Evolutionary conservation across 2,329 filamentous ascomycete genomes (phyloP), one percentile per base, ranked within the genome.

Genomic region (Scedosporium aurantiacum): DNA sequence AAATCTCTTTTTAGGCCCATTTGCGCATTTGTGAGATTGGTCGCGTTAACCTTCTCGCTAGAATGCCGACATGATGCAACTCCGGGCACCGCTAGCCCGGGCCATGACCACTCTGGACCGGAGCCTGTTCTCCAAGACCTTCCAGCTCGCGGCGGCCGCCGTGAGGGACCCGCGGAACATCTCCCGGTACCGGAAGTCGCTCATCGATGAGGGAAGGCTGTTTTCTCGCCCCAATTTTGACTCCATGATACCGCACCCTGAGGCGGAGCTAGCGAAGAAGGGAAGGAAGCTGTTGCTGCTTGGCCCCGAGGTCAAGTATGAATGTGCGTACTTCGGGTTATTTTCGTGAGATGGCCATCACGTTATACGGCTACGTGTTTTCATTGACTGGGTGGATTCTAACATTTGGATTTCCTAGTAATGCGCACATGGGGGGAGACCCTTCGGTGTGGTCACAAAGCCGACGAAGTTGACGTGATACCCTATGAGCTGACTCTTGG

Each of bases 81-180:
- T 96, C 73, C 85, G 87, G 66, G 90, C 91, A 56, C 91, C 92
- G 25, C 79, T 91, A 63, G 87, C 93, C 68, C 88, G 89, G 72
- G 86, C 87, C 63, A 89, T 90, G 78, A 86, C 86, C 70, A 82
- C 83, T 58, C 84, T 99, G 65, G 92, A 99, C 76, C 86, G 90
- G 66, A 81, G 87, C 16, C 86, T 95, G 65, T 97, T 97, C 77
- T 79, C 83, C 60, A 90, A 87, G 72, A 89, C 81, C 1, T 76
- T 96, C 61, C 85, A 87, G 25, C 78, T 93, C 25, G 83, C 91
- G 7, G 92, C 91, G 2, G 93, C 91, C 5, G 83, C 88, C 43
- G 79, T 97, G 54, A 82, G 84, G 65, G 88, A 94, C 70, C 82
- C 82, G 63, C 88, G 84, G 66, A 83, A 91, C 67, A 91, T 97